phyloP scores from a whole-genome alignment of 202 grass and related monocot genomes.

The Miscanthus sacchariflorus region DNA sequence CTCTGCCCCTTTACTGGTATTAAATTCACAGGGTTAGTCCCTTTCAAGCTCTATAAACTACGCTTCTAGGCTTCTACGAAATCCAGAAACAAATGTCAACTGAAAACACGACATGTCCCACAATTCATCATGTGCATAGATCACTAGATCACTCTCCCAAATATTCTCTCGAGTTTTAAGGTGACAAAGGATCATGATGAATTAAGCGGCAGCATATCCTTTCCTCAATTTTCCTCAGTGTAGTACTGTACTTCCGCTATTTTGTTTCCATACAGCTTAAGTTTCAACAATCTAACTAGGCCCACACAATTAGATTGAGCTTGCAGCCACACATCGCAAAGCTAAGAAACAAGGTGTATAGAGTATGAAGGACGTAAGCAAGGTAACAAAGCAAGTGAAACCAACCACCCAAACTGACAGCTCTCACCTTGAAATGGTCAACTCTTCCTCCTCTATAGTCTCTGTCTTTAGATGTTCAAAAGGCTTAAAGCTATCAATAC shows the following conservation, averaged over 20 bases:
- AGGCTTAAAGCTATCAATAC: background rate
- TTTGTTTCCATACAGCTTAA: constrained; percentile 18
- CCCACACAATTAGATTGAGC: background rate
- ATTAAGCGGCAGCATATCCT: background rate
- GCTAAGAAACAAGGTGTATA: background rate
- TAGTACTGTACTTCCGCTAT: background rate
- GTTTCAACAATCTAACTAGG: constrained; percentile 5
- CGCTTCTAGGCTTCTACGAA: background rate
- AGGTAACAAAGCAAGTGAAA: background rate
- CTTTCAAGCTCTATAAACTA: background rate
- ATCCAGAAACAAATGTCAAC: background rate
- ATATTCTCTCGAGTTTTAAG: background rate
- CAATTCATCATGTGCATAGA: background rate
- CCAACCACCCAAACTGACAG: background rate
- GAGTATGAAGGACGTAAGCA: background rate
- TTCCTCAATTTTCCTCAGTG: background rate
- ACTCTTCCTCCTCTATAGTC: constrained; percentile 1
- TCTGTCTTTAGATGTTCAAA: background rate
- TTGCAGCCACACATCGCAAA: constrained; percentile 2
- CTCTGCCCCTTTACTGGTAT: background rate
- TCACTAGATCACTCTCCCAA: background rate
- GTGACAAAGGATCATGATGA: background rate
- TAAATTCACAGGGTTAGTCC: background rate
- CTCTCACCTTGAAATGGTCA: background rate
- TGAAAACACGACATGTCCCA: constrained; percentile 17